Conservation (phyloP, 2,329 filamentous ascomycete species). For the Colletotrichum euphorbiae region DNA sequence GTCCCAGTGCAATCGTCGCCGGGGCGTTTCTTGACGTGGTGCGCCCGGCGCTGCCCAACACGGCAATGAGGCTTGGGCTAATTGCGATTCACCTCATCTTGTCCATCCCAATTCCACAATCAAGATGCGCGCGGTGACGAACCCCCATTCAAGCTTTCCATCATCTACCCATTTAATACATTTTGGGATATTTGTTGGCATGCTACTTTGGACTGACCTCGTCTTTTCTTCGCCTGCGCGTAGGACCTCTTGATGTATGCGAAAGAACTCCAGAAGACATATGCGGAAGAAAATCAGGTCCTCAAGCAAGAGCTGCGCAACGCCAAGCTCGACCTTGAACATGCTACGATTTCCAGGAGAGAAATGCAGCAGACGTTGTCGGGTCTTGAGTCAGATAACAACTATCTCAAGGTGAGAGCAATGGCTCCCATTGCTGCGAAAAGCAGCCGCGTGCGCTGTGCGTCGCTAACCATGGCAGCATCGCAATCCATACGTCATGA, state of each 20-base stretch:
- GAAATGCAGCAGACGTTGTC: conserved; percentile 62
- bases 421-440: conserved; percentile 28
- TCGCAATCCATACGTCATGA: conserved; percentile 68
- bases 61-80: background rate
- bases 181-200: background rate
- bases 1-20: no score
- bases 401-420: conserved; percentile 59
- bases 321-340: conserved; percentile 61
- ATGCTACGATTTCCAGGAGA: conserved; percentile 60
- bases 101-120: background rate
- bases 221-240: background rate
- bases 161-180: background rate
- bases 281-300: conserved; percentile 57
- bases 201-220: conserved; percentile 6
- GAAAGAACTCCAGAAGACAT: conserved; percentile 56
- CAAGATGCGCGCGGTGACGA: conserved; percentile 3
- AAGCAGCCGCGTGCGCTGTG: conserved; percentile 4
- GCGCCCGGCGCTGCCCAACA: background rate
- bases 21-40: background rate
- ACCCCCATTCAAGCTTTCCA: background rate
- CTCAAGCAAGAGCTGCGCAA: conserved; percentile 57
- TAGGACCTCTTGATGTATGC: conserved; percentile 63
- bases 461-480: conserved; percentile 51
- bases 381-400: conserved; percentile 53
- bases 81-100: conserved; percentile 7